Percentiles rank a stretch among this genome's conserved stretches.
phyloP scores from a whole-genome alignment of 192 early-diverging fungal genomes.

The Coemansia sp. region DNA sequence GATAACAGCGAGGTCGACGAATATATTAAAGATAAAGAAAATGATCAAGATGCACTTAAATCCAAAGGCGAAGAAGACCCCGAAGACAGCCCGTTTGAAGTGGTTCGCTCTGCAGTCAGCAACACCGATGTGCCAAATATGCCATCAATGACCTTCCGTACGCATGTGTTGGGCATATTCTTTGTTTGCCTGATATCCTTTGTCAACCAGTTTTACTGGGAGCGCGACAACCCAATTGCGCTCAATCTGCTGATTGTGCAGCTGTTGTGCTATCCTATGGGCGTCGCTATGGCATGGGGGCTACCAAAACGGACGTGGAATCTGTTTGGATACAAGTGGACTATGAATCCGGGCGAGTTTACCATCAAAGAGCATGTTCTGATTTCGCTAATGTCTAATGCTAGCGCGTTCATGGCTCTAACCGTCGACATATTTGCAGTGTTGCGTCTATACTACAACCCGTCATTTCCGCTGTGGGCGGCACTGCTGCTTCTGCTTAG shows the following conservation, averaged over 20 bases:
- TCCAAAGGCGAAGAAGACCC: constrained; percentile 1
- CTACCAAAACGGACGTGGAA: constrained; percentile 59
- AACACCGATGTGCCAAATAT: constrained; percentile 64
- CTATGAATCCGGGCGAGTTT: constrained; percentile 81
- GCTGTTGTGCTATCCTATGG: constrained; percentile 76
- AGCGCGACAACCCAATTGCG: constrained; percentile 78
- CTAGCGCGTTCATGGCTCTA: constrained; percentile 69
- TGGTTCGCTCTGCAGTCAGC: constrained; percentile 68
- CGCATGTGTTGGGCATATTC: constrained; percentile 67
- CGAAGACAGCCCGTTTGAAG: constrained; percentile 62
- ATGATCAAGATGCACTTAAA: not conserved
- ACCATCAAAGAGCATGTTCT: constrained; percentile 88
- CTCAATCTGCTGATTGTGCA: constrained; percentile 71
- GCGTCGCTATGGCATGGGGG: constrained; percentile 62
- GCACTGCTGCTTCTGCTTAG: constrained; percentile 68
- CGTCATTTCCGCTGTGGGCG: constrained; percentile 62
- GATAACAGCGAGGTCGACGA: constrained; percentile 16
- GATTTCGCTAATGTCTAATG: constrained; percentile 76
- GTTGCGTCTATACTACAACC: constrained; percentile 65
- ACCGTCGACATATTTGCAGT: constrained; percentile 74
- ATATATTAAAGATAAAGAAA: constrained; percentile 17
- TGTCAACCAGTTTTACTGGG: constrained; percentile 82
- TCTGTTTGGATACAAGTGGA: constrained; percentile 57
- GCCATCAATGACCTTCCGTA: constrained; percentile 73
- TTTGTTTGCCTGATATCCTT: constrained; percentile 66